These are phyloP conservation scores for Alternaria viburni DNA, from an alignment of 2,329 filamentous ascomycete species.

Conservation along the genomic window DNA sequence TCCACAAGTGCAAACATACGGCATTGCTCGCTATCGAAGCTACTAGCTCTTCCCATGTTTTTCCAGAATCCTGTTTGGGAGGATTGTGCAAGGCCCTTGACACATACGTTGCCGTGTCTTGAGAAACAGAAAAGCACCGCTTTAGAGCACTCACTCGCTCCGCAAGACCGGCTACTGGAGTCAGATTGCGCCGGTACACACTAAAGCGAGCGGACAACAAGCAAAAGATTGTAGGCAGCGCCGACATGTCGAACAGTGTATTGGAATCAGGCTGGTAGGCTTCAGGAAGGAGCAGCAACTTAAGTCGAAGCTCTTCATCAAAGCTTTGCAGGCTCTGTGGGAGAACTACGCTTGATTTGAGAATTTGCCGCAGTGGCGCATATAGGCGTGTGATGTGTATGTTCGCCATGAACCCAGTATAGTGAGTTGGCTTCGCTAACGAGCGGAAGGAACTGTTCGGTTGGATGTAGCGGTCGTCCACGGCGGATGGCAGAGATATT, in stretches of 20 bases:
- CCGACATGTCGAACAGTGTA: slow-evolving; percentile 73
- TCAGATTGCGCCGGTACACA: slow-evolving; percentile 87
- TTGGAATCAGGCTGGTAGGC: slow-evolving; percentile 72
- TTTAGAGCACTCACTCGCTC: slow-evolving; percentile 76
- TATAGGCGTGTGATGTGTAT: slow-evolving; percentile 84
- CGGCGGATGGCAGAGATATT: slow-evolving; percentile 75
- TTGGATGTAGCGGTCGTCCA: slow-evolving; percentile 80
- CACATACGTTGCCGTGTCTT: slow-evolving; percentile 80
- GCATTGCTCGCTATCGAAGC: slow-evolving; percentile 74
- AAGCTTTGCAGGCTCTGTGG: slow-evolving; percentile 74
- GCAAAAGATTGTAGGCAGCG: slow-evolving; percentile 76
- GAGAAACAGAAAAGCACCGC: slow-evolving; percentile 74
- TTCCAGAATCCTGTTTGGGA: slow-evolving; percentile 31
- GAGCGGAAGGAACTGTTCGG: slow-evolving; percentile 54
- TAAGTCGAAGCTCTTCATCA: slow-evolving; percentile 79
- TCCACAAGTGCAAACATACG: slow-evolving; percentile 84
- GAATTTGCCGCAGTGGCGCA: slow-evolving; percentile 72
- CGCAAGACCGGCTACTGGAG: slow-evolving; percentile 69
- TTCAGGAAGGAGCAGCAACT: slow-evolving; percentile 76
- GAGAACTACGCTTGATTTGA: slow-evolving; percentile 69
- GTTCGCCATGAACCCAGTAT: slow-evolving; percentile 75
- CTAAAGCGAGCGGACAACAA: slow-evolving; percentile 84
- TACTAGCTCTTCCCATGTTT: slow-evolving; percentile 62
- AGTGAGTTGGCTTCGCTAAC: slow-evolving; percentile 52
- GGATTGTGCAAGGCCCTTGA: slow-evolving; percentile 65